Base-by-base conservation (phyloP, 495 filamentous ascomycete species). In the Podospora sp. region DNA sequence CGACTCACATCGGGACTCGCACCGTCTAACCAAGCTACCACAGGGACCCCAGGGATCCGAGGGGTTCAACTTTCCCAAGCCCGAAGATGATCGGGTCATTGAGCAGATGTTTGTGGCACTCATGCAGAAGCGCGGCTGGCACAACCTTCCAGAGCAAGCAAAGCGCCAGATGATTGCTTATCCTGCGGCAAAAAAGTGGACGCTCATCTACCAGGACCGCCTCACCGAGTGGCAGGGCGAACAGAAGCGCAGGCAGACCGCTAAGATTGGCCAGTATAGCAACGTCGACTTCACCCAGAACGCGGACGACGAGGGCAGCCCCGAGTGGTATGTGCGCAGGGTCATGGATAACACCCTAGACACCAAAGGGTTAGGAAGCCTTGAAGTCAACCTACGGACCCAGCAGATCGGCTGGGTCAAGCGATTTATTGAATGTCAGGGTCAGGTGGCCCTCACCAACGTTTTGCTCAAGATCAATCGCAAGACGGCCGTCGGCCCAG, bases 381-480 rank as follows among this genome's bases (percentile, higher is more conserved):
- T 99, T 71, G 92, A 92, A 76, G 96, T 99, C 77, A 96, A 92
- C 79, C 75, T 99, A 71, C 85, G 95, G 67, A 98, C 96, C 35
- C 96, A 99, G 74, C 95, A 96, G 50, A 98, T 99, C 70, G 92
- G 90, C 80, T 99, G 95, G 95, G 96, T 99, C 62, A 93, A 90
- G 80, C 87, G 89, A 21, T 99, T 98, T 78, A 92, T 98, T 66
- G 95, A 98, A 80, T 94, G 96, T 51, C 95, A 99, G 79, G 95
- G 95, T 65, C 94, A 97, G 80, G 90, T 99, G 26, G 95, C 95
- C 50, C 83, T 99, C 71, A 97, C 95, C 25, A 99, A 96, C 76
- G 90, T 97, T 12, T 87, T 99, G 24, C 79, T 87, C 58, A 96
- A 97, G 77, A 94, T 98, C 78, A 98, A 97, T 76, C 88, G 93